Base-by-base conservation (phyloP, 192 early-diverging fungal genomes). In the Gonapodya sp. region DNA sequence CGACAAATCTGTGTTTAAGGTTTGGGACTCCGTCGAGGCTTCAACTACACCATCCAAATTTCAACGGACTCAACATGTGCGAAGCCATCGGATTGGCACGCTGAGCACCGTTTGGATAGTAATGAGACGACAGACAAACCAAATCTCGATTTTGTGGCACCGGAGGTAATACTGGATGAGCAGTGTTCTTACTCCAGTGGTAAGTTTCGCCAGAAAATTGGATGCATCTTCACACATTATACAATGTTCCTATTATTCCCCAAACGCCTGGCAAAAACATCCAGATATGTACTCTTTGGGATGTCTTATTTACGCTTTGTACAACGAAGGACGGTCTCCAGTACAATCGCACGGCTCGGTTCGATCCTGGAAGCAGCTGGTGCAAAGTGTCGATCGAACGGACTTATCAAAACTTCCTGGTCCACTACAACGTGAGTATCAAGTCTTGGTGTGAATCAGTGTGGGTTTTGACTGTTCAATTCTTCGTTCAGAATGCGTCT, bases 231-330 rank as follows among this genome's bases (percentile, higher is more conserved):
- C 31, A 36, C 32, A 36, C 73, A 78, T 80, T 80, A 14, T 8
- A 72, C 78, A 80, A 36, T 78, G 8, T 73, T 80, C 2, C 31
- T 18, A 36, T 79, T 31, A 16, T 80, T 80, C 18, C 46, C 30
- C 33, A 46, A 14, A 84, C 88, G n/a, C n/a, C n/a, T n/a, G n/a
- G n/a, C n/a, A n/a, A n/a, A n/a, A n/a, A n/a, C n/a, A n/a, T n/a
- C 8, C 46, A 64, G 46, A 64, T 24, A 64, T 94, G 85, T 96
- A 94, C 82, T 85, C 94, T 8, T 87, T 96, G 1, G 95, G 93
- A 0, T 96, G 94, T 80, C 82, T 95, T 36, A 92, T 92, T 2
- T 91, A 89, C 73, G 87, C 95, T 0, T 83, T 93, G 0, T 89
- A 94, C 83, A 91, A 89, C 85, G 85, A 92, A 2, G 94, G 93